Conservation (phyloP, 495 filamentous ascomycete species). For the Letharia columbiana region DNA sequence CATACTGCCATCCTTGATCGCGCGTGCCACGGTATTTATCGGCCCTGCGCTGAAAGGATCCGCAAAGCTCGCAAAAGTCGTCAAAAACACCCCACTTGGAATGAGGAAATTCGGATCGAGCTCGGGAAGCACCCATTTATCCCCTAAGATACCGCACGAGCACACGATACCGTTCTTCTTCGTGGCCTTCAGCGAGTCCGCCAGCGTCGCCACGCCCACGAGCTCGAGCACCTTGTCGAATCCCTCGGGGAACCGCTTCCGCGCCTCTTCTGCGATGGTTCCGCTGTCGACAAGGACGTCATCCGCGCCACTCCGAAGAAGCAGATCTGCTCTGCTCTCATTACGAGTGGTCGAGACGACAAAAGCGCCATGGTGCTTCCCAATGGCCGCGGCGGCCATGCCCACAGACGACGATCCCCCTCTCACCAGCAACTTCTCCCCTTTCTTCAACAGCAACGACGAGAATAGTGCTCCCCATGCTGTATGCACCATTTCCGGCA, state of each 20-base stretch:
- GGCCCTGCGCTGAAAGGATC: slow-evolving; percentile 41
- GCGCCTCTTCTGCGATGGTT: slow-evolving; percentile 31
- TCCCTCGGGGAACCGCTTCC: slow-evolving; percentile 27
- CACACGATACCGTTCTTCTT: slow-evolving; percentile 37
- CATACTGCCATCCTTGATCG: slow-evolving; percentile 33
- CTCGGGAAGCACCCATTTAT: slow-evolving; percentile 37
- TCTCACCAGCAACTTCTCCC: slow-evolving; percentile 40
- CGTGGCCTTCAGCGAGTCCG: slow-evolving; percentile 37
- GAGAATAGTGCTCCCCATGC: slow-evolving; percentile 41
- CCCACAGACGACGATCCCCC: slow-evolving; percentile 44
- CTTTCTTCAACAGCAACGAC: slow-evolving; percentile 33
- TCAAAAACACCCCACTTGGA: slow-evolving; percentile 37
- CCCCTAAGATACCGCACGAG: slow-evolving; percentile 44
- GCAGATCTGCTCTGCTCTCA: slow-evolving; percentile 29
- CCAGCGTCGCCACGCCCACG: slow-evolving; percentile 34
- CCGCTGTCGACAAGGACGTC: slow-evolving; percentile 38
- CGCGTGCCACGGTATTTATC: slow-evolving; percentile 35
- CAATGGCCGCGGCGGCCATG: slow-evolving; percentile 41
- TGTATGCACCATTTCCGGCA: slow-evolving; percentile 51
- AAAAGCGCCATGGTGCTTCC: slow-evolving; percentile 33
- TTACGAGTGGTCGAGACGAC: slow-evolving; percentile 35
- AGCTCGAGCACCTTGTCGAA: slow-evolving; percentile 45
- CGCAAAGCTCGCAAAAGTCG: slow-evolving; percentile 35
- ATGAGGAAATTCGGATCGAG: slow-evolving; percentile 41
- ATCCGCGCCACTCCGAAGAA: slow-evolving; percentile 34